Base-by-base conservation (phyloP, 257 asterid species). In the Galeopsis tetrahit region DNA sequence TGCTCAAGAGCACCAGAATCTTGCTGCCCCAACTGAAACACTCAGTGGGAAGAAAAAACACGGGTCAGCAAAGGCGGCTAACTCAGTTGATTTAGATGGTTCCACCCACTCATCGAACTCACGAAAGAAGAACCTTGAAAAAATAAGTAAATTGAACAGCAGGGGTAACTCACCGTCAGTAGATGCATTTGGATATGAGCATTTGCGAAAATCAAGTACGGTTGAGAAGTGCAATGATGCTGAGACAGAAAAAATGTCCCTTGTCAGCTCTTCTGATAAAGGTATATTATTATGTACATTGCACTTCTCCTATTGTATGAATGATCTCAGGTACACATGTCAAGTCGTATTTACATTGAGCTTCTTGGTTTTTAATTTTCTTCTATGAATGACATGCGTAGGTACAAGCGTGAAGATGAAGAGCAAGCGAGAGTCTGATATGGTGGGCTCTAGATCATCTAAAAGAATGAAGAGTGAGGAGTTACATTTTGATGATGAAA, bases 391-490 rank as follows among this genome's bases (percentile, higher is more conserved):
- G 40, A 9, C 73, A 14, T 69, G 58, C 66, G 34, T 79, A 95
- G 97, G 88, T 80, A 35, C 73, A 57, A 81, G 70, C 66, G 49
- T 83, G 34, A 88, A 86, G 86, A 77, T 68, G 70, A 87, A 81
- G 81, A 83, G 73, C 87, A 85, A 74, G 71, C 83, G 84, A 63
- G 96, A 81, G 75, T 65, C 81, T 75, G 96, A 80, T 79, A 35
- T 66, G 71, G 96, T 84, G 66, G 81, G 78, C 79, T 80, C 82
- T 48, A 84, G 90, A 81, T 78, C 87, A 74, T 81, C 86, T 70
- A 95, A 90, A 85, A 90, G 88, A 84, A 66, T 79, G 10, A 90
- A 88, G 84, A 75, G 83, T 17, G 92, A 85, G 76, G 91, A 80
- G 68, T 71, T 68, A 21, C 82, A 42, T 62, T 48, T 76, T 80